Conservation (phyloP, 306 rosid species). For the Heteromeles arbutifolia region DNA sequence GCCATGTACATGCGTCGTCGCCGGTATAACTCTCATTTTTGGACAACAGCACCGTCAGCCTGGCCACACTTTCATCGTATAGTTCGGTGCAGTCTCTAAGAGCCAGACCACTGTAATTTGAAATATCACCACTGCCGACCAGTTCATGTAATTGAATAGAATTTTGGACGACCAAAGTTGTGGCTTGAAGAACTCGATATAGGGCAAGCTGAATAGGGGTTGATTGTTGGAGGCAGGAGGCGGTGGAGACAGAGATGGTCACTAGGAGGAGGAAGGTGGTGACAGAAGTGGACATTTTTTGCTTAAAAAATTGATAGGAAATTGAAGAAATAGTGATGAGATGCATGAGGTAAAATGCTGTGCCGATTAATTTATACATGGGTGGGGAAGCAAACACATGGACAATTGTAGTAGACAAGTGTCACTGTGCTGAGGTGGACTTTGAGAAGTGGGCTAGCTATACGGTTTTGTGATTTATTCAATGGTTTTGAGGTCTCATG, state of each 20-base stretch:
- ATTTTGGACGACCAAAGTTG: constrained; percentile 25
- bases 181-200: constrained; percentile 20
- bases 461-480: background rate
- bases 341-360: constrained; percentile 21
- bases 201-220: constrained; percentile 19
- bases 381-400: constrained; percentile 40
- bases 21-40: constrained; percentile 6
- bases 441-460: background rate
- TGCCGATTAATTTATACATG: constrained; percentile 34
- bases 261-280: constrained; percentile 22
- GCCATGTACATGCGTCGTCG: constrained; percentile 46
- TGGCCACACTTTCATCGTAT: constrained; percentile 46
- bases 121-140: background rate
- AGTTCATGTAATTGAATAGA: constrained; percentile 6
- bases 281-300: constrained; percentile 29
- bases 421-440: constrained; percentile 18
- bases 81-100: constrained; percentile 50
- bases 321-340: background rate
- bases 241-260: constrained; percentile 9
- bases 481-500: background rate
- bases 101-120: constrained; percentile 10
- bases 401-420: constrained; percentile 19
- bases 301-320: background rate
- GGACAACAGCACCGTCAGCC: constrained; percentile 28
- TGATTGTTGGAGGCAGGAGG: constrained; percentile 23